Evolutionary conservation across 169 alveolate genomes (phyloP).

Genomic region (Perkinsus chesapeaki): DNA sequence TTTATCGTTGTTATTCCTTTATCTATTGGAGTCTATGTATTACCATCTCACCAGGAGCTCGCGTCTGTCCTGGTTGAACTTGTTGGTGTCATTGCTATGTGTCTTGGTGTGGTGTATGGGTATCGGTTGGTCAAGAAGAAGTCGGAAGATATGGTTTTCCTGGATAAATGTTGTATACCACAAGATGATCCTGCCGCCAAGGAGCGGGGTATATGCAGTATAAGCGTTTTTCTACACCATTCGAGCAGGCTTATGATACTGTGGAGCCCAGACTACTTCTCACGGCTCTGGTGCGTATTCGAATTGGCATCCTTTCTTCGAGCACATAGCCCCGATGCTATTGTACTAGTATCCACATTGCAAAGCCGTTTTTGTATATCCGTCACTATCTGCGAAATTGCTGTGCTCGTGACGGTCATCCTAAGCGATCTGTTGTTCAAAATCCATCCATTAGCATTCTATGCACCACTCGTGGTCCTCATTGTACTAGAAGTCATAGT

Average conservation of each 20-base stretch:
- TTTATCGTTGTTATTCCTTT: not conserved
- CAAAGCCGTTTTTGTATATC: not conserved
- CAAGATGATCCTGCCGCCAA: not conserved
- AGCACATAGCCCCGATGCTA: not conserved
- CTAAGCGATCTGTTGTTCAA: not conserved
- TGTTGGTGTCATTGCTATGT: not conserved
- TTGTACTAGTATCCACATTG: not conserved
- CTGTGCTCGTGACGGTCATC: not conserved
- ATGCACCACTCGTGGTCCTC: not conserved
- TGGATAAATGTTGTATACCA: not conserved
- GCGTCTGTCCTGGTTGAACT: not conserved
- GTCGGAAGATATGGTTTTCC: not conserved
- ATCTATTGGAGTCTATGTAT: not conserved
- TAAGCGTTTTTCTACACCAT: not conserved
- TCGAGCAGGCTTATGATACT: not conserved
- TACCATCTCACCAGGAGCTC: not conserved
- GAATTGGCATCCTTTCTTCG: not conserved
- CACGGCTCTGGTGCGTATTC: not conserved
- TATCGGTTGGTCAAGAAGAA: not conserved
- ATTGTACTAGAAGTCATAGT: not conserved
- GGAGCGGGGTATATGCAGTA: not conserved
- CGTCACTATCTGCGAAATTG: not conserved
- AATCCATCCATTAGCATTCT: not conserved
- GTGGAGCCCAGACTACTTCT: not conserved
- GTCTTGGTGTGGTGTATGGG: not conserved